Evolutionary conservation across 2,329 filamentous ascomycete genomes (phyloP).

Genomic region (Dothistroma septosporum): DNA sequence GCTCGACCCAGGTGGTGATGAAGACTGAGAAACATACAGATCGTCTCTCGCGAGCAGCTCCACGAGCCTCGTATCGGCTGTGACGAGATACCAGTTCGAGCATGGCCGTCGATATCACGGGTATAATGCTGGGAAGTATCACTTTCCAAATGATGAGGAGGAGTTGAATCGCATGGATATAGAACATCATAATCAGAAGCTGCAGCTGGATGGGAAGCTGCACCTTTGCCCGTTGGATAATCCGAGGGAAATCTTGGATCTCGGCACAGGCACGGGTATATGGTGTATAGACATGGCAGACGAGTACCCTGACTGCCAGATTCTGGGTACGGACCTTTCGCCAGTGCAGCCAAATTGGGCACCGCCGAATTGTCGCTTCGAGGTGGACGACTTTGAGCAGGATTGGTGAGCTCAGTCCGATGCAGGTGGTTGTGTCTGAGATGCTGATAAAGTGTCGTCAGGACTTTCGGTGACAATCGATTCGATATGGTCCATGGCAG

Average conservation of each 20-base stretch:
- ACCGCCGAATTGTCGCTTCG: slow-evolving; percentile 31
- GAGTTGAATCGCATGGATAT: slow-evolving; percentile 33
- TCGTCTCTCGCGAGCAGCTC: slow-evolving; percentile 22
- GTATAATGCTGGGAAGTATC: slow-evolving; percentile 29
- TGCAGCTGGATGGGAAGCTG: slow-evolving; percentile 33
- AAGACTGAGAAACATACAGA: slow-evolving; percentile 8
- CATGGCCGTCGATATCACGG: slow-evolving; percentile 31
- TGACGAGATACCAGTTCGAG: slow-evolving; percentile 22
- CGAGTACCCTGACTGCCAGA: slow-evolving; percentile 24
- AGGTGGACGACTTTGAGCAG: slow-evolving; percentile 34
- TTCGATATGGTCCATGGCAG: slow-evolving; percentile 45
- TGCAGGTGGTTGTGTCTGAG: neutral
- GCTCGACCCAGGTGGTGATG: neutral
- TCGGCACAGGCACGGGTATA: slow-evolving; percentile 43
- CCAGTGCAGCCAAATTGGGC: slow-evolving; percentile 12
- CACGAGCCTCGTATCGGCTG: slow-evolving; percentile 14
- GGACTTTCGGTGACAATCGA: slow-evolving; percentile 35
- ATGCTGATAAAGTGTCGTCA: slow-evolving; percentile 42
- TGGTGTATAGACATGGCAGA: slow-evolving; percentile 37
- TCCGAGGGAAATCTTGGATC: slow-evolving; percentile 44
- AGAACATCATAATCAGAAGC: slow-evolving; percentile 32
- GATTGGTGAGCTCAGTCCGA: slow-evolving; percentile 37
- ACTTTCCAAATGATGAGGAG: slow-evolving; percentile 34
- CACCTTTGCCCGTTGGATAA: slow-evolving; percentile 41
- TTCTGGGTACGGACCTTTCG: slow-evolving; percentile 37